Conservation (phyloP, 306 rosid genomes). For the Abrus precatorius region DNA sequence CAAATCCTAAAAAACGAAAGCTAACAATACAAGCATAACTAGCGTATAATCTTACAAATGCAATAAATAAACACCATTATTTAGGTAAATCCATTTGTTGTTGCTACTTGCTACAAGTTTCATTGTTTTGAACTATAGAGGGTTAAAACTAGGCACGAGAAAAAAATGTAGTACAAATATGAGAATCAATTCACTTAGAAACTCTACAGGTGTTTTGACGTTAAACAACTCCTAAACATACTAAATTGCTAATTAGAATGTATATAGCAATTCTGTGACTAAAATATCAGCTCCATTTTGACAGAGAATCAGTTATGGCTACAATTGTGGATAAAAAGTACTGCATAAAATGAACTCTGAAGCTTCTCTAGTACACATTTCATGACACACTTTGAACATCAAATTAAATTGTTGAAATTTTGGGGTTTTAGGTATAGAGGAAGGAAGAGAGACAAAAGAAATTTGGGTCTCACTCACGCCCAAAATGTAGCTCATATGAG, state of each 20-base stretch:
- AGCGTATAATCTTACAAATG: not conserved
- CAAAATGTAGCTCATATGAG: no score
- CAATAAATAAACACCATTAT: not conserved
- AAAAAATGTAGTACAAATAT: not conserved
- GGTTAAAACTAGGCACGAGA: not conserved
- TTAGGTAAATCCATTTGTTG: not conserved
- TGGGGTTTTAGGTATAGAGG: no score
- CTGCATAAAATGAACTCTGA: constrained; percentile 1
- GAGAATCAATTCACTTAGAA: not conserved
- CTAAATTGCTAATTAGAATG: not conserved
- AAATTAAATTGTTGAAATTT: not conserved
- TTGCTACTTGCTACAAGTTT: not conserved
- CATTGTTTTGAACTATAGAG: not conserved
- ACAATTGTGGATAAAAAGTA: not conserved
- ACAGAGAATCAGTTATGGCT: not conserved
- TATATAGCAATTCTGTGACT: not conserved
- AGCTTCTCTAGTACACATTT: not conserved
- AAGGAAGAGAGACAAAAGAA: no score
- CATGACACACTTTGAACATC: constrained; percentile 9
- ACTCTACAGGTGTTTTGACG: not conserved
- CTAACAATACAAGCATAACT: not conserved
- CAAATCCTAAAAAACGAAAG: constrained; percentile 17
- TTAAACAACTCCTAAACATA: not conserved
- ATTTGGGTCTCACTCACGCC: no score
- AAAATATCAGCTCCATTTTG: constrained; percentile 8